These are phyloP conservation scores for Huntiella moniliformis DNA, from an alignment of 2,329 filamentous ascomycete species.

Conservation along the genomic window DNA sequence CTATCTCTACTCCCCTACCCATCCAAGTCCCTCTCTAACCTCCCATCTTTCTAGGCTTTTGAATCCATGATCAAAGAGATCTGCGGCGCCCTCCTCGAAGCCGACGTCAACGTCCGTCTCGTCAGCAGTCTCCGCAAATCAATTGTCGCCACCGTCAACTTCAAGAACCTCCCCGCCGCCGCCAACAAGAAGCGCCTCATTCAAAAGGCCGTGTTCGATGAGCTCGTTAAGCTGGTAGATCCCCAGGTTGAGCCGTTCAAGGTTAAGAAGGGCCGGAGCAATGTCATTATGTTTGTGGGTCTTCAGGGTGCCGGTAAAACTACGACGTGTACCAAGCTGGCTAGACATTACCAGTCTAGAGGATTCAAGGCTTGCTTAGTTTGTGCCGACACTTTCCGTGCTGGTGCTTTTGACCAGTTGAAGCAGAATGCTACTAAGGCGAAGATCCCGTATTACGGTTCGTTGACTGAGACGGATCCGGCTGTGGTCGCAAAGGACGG, in stretches of 20 bases:
- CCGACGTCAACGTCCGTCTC: conserved; percentile 91
- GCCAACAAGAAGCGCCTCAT: conserved; percentile 98
- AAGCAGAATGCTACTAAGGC: conserved; percentile 99
- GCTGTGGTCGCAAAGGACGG: conserved; percentile 85
- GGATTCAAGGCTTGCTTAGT: conserved; percentile 88
- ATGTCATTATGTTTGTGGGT: conserved; percentile 99
- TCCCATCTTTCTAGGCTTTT: conserved; percentile 46
- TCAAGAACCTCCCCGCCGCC: conserved; percentile 74
- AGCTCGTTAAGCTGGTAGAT: conserved; percentile 87
- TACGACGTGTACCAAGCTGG: conserved; percentile 96
- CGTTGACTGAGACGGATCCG: conserved; percentile 87
- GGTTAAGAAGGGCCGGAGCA: conserved; percentile 86
- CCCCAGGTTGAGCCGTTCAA: conserved; percentile 91
- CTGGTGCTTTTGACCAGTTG: conserved; percentile 92
- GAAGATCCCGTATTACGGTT: conserved; percentile 97
- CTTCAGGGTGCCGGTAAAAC: conserved; percentile 96
- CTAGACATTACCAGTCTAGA: conserved; percentile 79
- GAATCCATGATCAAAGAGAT: conserved; percentile 98
- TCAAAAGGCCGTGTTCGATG: conserved; percentile 93
- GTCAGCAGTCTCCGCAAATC: conserved; percentile 83
- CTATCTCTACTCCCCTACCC: background rate
- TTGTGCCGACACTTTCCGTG: conserved; percentile 95
- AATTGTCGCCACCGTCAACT: conserved; percentile 79
- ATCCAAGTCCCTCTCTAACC: background rate
- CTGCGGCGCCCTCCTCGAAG: conserved; percentile 82